phyloP scores from a whole-genome alignment of 1,284 basidiomycete species.

The Naganishia sp. region DNA sequence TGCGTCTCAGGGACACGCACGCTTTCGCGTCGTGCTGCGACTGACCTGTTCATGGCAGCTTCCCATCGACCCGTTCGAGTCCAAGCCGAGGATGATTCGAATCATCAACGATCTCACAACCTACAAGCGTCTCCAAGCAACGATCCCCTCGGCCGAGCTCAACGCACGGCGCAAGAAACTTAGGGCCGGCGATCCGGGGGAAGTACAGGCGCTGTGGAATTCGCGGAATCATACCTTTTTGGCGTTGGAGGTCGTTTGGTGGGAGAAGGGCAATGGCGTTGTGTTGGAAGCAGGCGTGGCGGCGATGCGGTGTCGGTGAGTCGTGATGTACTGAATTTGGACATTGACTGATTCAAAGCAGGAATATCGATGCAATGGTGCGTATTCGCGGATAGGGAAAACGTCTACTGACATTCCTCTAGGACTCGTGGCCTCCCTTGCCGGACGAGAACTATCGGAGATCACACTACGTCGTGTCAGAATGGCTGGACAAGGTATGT shows the following conservation, averaged over 20 bases:
- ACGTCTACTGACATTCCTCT: conserved; percentile 31
- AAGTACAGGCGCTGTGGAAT: conserved; percentile 70
- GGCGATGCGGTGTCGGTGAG: conserved; percentile 51
- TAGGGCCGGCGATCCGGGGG: conserved; percentile 66
- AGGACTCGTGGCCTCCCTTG: conserved; percentile 77
- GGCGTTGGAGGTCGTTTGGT: conserved; percentile 74
- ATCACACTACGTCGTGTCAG: conserved; percentile 75
- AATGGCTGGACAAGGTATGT: conserved; percentile 74
- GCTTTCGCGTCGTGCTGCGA: too few relatives aligned
- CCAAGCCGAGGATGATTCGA: conserved; percentile 65
- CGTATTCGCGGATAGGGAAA: conserved; percentile 31
- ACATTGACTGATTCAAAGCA: conserved; percentile 57
- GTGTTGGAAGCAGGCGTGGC: conserved; percentile 33
- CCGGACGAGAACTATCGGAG: conserved; percentile 78
- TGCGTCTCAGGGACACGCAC: conserved; percentile 45
- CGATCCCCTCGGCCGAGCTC: conserved; percentile 70
- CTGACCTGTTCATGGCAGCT: conserved; percentile 30
- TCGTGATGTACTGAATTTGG: conserved; percentile 69
- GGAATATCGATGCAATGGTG: conserved; percentile 58
- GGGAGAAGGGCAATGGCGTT: conserved; percentile 63
- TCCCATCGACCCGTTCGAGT: conserved; percentile 65
- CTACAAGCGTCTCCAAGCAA: conserved; percentile 72
- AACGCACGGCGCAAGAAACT: conserved; percentile 69
- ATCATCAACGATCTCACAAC: conserved; percentile 67
- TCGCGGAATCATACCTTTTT: conserved; percentile 67